Conservation (phyloP, 2,329 filamentous ascomycete genomes). For the Emydomyces testavorans region DNA sequence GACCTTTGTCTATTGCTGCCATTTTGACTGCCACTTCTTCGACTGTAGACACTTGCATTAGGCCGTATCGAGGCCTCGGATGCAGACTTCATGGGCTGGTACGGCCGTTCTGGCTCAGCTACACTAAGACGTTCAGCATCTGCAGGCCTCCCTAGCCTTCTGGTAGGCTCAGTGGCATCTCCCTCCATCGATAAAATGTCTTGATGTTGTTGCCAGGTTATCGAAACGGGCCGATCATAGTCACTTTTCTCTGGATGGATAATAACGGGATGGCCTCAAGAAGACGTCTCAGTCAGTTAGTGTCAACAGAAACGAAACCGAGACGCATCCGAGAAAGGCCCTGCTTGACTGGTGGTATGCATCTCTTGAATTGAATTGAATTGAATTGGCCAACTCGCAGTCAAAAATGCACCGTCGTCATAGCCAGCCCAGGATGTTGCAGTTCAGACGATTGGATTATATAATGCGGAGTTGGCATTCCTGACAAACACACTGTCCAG, state of each 20-base stretch:
- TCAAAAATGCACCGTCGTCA: too few relatives aligned
- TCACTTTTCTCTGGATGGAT: background rate
- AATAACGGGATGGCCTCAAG: too few relatives aligned
- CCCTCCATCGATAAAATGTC: background rate
- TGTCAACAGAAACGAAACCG: too few relatives aligned
- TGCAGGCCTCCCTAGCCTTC: background rate
- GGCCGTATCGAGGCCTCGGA: background rate
- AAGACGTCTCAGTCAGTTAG: too few relatives aligned
- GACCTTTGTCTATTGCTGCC: slow-evolving; percentile 3
- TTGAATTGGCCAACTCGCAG: too few relatives aligned
- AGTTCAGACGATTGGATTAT: too few relatives aligned
- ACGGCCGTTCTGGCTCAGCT: background rate
- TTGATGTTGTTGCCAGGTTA: background rate
- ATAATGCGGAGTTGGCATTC: too few relatives aligned
- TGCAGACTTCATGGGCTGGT: slow-evolving; percentile 3
- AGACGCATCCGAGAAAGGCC: too few relatives aligned
- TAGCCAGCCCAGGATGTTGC: too few relatives aligned
- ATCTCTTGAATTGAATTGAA: too few relatives aligned
- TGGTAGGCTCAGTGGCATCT: background rate
- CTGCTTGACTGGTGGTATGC: too few relatives aligned
- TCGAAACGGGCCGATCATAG: background rate
- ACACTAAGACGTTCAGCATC: background rate
- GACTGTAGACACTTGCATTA: background rate
- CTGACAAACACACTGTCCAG: too few relatives aligned
- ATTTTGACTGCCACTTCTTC: slow-evolving; percentile 4